Evolutionary conservation across 805 yeast species (phyloP).

Genomic region (Deakozyma indianensis): DNA sequence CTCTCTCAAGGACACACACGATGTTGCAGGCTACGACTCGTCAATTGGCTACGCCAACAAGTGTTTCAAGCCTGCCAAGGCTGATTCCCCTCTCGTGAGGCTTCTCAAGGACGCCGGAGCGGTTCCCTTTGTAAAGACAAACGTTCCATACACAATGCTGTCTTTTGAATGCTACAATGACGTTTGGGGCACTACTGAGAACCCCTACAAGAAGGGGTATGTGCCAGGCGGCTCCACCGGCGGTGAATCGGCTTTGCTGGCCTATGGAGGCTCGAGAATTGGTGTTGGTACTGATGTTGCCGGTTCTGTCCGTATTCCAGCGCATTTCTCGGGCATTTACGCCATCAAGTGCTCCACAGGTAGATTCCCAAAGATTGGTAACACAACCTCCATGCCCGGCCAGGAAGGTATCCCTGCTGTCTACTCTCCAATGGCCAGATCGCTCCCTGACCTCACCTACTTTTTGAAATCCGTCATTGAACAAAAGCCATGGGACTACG

Average conservation of each 20-base stretch:
- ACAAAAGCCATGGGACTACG: slow-evolving; percentile 42
- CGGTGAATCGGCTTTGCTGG: slow-evolving; percentile 37
- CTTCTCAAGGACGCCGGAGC: slow-evolving; percentile 38
- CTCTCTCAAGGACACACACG: slow-evolving; percentile 45
- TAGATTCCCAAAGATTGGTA: slow-evolving; percentile 32
- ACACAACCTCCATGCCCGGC: slow-evolving; percentile 28
- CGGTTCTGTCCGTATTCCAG: slow-evolving; percentile 42
- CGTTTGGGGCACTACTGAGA: slow-evolving; percentile 34
- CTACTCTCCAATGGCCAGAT: slow-evolving; percentile 33
- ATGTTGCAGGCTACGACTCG: slow-evolving; percentile 35
- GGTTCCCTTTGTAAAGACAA: slow-evolving; percentile 40
- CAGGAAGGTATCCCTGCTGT: slow-evolving; percentile 33
- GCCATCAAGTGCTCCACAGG: slow-evolving; percentile 36
- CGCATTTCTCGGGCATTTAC: slow-evolving; percentile 37
- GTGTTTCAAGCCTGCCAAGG: slow-evolving; percentile 26
- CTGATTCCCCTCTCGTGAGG: slow-evolving; percentile 28
- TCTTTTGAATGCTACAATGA: slow-evolving; percentile 42
- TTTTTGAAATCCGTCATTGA: slow-evolving; percentile 32
- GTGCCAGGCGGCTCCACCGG: slow-evolving; percentile 42
- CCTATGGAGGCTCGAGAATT: slow-evolving; percentile 31
- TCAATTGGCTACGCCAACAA: slow-evolving; percentile 34
- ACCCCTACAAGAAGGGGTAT: slow-evolving; percentile 33
- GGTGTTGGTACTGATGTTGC: slow-evolving; percentile 47
- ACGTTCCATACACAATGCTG: slow-evolving; percentile 42
- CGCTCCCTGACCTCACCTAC: slow-evolving; percentile 35